Evolutionary conservation across 176 grass and related monocot genomes (phyloP), one percentile per base, ranked within the genome.

Genomic region (Triticum urartu): DNA sequence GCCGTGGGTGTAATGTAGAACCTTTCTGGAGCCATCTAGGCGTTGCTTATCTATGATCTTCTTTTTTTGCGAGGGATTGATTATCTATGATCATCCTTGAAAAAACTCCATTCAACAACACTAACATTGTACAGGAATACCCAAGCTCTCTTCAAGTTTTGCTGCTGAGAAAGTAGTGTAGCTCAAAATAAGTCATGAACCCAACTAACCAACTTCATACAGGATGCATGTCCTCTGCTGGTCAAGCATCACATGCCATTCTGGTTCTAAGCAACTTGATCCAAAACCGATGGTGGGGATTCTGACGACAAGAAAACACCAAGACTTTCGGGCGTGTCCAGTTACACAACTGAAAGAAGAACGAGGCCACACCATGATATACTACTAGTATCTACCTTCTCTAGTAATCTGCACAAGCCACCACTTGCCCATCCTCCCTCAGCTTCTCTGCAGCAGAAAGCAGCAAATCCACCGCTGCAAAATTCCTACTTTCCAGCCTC

Each of bases 371-470:
- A 11, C 22, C 35, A 30, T 36, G 9, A 21, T 77, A 52, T 59
- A 59, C 9, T 59, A 59, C 9, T 40, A 42, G 9, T 9, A 42
- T 30, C 63, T 75, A 81, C 68, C 30, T 6, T 25, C 58, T 77
- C 47, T 4, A 7, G 22, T 80, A 75, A 80, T 80, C 26, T 75
- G 42, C 76, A 78, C 14, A 20, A 33, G 38, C 45, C 81, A 24
- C 24, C 43, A 58, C 35, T 35, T 89, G 52, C 74, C 94, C 91
- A 65, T 89, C 85, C 50, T 62, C 83, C 11, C 64, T 84, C 48
- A 98, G 79, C 45, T 79, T 87, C 77, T 95, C 91, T 4, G 90
- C 89, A 20, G 95, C 91, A 86, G 71, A 89, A 34, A 98, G 72
- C 72, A 98, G 81, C 79, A 98, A 88, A 88, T 98, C 88, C 75